Evolutionary conservation across 2,329 filamentous ascomycete genomes (phyloP), one percentile per base, ranked within the genome.

Genomic region (Aspergillus terreus): DNA sequence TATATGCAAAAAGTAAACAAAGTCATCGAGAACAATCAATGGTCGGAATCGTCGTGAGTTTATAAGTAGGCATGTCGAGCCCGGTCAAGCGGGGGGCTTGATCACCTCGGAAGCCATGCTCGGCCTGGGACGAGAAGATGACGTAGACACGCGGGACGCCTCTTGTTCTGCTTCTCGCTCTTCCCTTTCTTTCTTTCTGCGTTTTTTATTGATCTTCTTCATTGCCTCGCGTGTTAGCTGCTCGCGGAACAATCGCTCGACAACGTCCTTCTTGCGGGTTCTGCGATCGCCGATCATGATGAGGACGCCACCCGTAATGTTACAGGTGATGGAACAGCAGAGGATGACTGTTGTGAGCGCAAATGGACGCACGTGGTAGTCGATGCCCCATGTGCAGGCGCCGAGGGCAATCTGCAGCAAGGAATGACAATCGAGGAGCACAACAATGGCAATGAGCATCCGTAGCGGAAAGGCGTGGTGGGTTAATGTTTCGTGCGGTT

Each of bases 211-310:
- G 10, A 81, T 72, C 59, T 80, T 79, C 57, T 77, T 76, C 58
- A 86, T 84, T 1, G 83, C 84, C 59, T 84, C 77, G 44, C 79
- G 72, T 0, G 90, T 95, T 50, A 95, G 70, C 57, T 90, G 83
- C 65, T 94, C 90, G 27, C 88, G 77, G 62, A 88, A 83, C 71
- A 94, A 82, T 42, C 85, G 80, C 63, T 92, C 85, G 19, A 91
- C 77, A 0, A 95, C 88, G 40, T 95, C 89, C 80, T 91, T 92
- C 78, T 95, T 95, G 46, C 90, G 78, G 2, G 89, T 91, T 56
- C 80, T 82, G 17, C 85, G 81, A 64, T 92, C 89, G 1, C 90
- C 90, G 14, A 90, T 77, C 58, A 78, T 84, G 65, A 95, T 95
- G 23, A 92, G 66, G 1, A 95, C 71, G 3, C 90, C 90, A 0